These are phyloP conservation scores for Cochlearia excelsa DNA, from an alignment of 345 rosid genomes.

Conservation along the genomic window DNA sequence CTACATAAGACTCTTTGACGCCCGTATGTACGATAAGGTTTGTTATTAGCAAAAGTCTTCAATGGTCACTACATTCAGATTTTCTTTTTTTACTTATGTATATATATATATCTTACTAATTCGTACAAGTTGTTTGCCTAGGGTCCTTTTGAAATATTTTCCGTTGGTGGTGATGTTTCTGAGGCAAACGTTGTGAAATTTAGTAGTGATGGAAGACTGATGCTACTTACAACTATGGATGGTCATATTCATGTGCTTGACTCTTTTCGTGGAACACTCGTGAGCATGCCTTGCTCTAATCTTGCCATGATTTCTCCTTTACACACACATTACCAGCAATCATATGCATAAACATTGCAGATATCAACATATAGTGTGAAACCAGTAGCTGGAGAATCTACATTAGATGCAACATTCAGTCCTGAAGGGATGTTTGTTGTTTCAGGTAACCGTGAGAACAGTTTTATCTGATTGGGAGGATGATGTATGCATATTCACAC, in stretches of 20 bases:
- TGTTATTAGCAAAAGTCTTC: conserved; percentile 6
- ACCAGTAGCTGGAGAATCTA: conserved; percentile 73
- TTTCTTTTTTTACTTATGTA: background rate
- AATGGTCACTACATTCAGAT: background rate
- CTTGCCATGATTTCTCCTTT: background rate
- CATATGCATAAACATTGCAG: conserved; percentile 34
- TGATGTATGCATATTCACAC: background rate
- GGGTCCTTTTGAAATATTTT: conserved; percentile 90
- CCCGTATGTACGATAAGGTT: conserved; percentile 93
- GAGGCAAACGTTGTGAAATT: conserved; percentile 87
- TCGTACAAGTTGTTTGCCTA: conserved; percentile 22
- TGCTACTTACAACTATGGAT: conserved; percentile 88
- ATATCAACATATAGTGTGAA: conserved; percentile 77
- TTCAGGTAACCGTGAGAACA: conserved; percentile 50
- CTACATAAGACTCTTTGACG: conserved; percentile 84
- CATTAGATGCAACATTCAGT: conserved; percentile 94
- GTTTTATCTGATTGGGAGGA: background rate
- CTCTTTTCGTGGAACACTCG: conserved; percentile 89
- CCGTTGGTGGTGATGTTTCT: conserved; percentile 83
- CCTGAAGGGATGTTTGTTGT: conserved; percentile 93
- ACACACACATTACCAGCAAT: background rate
- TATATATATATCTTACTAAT: background rate
- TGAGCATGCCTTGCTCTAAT: conserved; percentile 13
- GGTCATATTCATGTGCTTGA: conserved; percentile 90
- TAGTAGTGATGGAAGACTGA: conserved; percentile 87